phyloP scores from a whole-genome alignment of 495 filamentous ascomycete genomes.

The Annulohypoxylon stygium region DNA sequence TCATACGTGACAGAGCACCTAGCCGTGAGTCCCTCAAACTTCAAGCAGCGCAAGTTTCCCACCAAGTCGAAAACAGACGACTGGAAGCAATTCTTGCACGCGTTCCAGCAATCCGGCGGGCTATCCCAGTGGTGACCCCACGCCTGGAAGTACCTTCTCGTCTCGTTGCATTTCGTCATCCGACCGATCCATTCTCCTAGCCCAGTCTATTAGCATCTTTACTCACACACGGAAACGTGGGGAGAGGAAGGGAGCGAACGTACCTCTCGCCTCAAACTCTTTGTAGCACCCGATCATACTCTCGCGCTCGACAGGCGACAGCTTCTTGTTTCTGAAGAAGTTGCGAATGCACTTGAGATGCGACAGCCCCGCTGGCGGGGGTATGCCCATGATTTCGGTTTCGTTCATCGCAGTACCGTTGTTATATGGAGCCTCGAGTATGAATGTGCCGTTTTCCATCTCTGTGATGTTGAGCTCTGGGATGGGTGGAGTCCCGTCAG shows the following conservation, averaged over 20 bases:
- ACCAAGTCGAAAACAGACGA: not conserved
- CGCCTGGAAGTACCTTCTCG: not conserved
- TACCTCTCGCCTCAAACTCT: not conserved
- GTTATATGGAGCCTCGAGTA: not conserved
- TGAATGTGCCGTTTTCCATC: not conserved
- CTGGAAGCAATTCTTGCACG: not conserved
- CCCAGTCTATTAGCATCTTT: not conserved
- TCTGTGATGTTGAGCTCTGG: not conserved
- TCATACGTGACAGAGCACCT: slow-evolving; percentile 15
- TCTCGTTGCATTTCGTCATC: not conserved
- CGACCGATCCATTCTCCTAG: not conserved
- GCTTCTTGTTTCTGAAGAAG: not conserved
- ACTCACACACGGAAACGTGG: not conserved
- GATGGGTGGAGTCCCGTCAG: not conserved
- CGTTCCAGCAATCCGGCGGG: slow-evolving; percentile 6
- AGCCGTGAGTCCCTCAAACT: not conserved
- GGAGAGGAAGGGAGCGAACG: not conserved
- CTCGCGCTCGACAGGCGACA: not conserved
- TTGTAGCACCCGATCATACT: not conserved
- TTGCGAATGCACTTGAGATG: not conserved
- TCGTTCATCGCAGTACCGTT: not conserved
- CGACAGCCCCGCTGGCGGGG: not conserved
- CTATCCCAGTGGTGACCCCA: slow-evolving; percentile 22
- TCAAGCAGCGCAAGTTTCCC: slow-evolving; percentile 10
- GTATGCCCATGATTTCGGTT: not conserved